Conservation (phyloP, 495 filamentous ascomycete genomes). For the Annulohypoxylon maeteangense region DNA sequence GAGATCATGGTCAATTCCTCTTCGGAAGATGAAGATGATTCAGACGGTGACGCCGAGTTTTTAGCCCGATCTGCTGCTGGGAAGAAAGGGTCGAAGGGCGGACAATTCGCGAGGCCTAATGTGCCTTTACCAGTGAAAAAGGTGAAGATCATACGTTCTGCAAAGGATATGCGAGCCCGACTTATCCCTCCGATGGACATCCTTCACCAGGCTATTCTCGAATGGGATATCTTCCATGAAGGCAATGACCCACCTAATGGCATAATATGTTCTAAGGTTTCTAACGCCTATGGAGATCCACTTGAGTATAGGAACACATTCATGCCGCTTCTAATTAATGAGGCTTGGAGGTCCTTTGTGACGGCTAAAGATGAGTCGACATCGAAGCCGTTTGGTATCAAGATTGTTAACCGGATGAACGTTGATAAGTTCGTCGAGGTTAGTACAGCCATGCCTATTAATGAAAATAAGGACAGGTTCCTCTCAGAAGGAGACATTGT, state of each 20-base stretch:
- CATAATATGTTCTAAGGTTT: constrained; percentile 76
- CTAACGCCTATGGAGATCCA: constrained; percentile 78
- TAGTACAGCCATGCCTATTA: constrained; percentile 77
- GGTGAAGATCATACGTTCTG: constrained; percentile 75
- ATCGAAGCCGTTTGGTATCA: constrained; percentile 82
- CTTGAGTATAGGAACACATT: constrained; percentile 87
- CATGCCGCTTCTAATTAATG: constrained; percentile 87
- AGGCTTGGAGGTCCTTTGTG: constrained; percentile 95
- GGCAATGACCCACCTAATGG: constrained; percentile 84
- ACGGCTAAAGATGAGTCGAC: constrained; percentile 86
- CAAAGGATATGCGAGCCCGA: constrained; percentile 92
- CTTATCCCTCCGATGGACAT: constrained; percentile 87
- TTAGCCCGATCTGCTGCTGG: constrained; percentile 55
- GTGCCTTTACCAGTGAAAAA: constrained; percentile 81
- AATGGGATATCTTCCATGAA: constrained; percentile 92
- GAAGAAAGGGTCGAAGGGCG: constrained; percentile 50
- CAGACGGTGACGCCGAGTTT: constrained; percentile 66
- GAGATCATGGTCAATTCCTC: constrained; percentile 94
- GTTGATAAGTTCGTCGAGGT: constrained; percentile 95
- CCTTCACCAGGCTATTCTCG: constrained; percentile 84
- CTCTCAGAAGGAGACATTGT: constrained; percentile 89
- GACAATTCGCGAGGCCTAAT: constrained; percentile 63
- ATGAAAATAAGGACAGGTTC: constrained; percentile 73
- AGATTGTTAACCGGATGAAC: constrained; percentile 82
- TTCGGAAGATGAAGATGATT: constrained; percentile 75